A percentile compares a stretch with the other conserved stretches of the same genome.
Conservation (phyloP, 495 filamentous ascomycete species). For the Penicillium dipodomyicola region DNA sequence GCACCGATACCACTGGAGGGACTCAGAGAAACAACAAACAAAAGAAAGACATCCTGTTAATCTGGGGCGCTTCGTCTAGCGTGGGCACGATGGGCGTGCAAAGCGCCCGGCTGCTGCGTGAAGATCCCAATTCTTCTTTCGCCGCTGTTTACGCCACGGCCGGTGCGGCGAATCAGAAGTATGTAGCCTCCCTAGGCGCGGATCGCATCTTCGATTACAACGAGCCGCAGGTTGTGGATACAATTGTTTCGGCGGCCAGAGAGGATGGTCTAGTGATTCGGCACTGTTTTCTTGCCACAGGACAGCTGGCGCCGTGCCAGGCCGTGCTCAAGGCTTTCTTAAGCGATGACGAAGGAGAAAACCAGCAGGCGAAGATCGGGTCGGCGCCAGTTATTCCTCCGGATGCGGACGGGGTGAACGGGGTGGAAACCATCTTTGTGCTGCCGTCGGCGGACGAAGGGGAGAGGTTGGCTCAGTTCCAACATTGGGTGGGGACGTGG, state of each 20-base stretch:
- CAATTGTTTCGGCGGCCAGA: conserved; percentile 42
- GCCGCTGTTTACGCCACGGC: conserved; percentile 47
- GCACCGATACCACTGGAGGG: neutral
- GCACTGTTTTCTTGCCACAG: conserved; percentile 43
- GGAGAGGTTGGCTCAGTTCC: conserved; percentile 37
- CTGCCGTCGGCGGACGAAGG: conserved; percentile 31
- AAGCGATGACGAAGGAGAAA: conserved; percentile 13
- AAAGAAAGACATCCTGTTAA: conserved; percentile 35
- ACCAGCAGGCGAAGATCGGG: conserved; percentile 33
- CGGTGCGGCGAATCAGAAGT: conserved; percentile 43
- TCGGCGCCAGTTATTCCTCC: conserved; percentile 35
- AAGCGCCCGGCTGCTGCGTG: conserved; percentile 35
- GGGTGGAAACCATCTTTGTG: conserved; percentile 43
- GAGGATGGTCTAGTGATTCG: conserved; percentile 40
- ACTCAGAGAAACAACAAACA: conserved; percentile 1
- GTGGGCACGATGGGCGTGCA: conserved; percentile 48
- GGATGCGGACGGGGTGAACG: conserved; percentile 31
- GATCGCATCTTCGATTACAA: conserved; percentile 3
- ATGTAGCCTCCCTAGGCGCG: conserved; percentile 49
- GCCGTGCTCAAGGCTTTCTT: conserved; percentile 39
- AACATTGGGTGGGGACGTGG: conserved; percentile 44
- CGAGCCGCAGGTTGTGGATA: conserved; percentile 37
- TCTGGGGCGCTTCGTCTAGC: conserved; percentile 51
- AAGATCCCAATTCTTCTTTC: conserved; percentile 31
- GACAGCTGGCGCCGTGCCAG: conserved; percentile 32